Conservation (phyloP, 441 rosid species). For the Pelargonium cotyledonis region DNA sequence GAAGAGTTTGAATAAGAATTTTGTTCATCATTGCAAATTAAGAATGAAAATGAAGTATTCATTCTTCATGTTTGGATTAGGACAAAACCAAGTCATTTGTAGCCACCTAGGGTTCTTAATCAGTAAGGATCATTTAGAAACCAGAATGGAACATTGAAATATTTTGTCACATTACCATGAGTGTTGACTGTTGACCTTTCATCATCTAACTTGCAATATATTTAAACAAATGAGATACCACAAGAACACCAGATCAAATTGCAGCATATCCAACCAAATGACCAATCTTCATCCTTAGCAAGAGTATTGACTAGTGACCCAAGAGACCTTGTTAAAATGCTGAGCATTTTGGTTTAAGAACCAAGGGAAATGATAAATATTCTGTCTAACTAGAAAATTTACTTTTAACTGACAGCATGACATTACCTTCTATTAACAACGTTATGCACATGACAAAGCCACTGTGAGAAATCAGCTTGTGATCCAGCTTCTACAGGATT, state of each 20-base stretch:
- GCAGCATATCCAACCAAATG: not conserved
- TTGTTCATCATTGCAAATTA: no score
- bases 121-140: not conserved
- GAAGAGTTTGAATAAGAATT: not conserved
- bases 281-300: not conserved
- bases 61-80: no score
- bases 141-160: not conserved
- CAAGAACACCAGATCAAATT: not conserved
- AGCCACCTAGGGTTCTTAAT: not conserved
- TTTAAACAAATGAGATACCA: not conserved
- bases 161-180: not conserved
- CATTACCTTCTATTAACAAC: slow-evolving; percentile 82
- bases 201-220: not conserved
- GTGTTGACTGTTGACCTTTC: not conserved
- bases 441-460: slow-evolving; percentile 89
- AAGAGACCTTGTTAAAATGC: not conserved
- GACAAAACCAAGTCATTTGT: not conserved
- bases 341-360: not conserved
- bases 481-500: slow-evolving; percentile 77
- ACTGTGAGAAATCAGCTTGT: slow-evolving; percentile 77
- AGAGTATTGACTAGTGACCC: not conserved
- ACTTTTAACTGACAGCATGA: not conserved
- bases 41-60: no score
- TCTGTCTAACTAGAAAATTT: not conserved
- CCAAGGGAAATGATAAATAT: not conserved